A percentile compares a stretch with the other conserved stretches of the same genome.
These are phyloP conservation scores for Strobilomyces dryophilus DNA, from an alignment of 768 basidiomycete genomes.

Conservation along the genomic window DNA sequence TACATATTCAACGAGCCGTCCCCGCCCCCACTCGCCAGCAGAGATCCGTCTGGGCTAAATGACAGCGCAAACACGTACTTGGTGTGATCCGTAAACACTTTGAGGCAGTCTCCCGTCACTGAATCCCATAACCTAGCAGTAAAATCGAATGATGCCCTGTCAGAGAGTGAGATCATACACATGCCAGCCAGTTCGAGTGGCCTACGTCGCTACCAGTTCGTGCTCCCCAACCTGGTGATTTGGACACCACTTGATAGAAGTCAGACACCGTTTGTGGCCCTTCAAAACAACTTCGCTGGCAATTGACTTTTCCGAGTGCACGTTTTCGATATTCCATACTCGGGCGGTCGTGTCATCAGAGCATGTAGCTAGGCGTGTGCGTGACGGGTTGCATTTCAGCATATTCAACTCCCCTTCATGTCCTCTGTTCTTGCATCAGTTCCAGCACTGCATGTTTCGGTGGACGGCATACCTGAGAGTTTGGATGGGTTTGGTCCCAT, in stretches of 20 bases:
- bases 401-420: slow-evolving; percentile 78
- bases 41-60: slow-evolving; percentile 71
- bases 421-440: slow-evolving; percentile 42
- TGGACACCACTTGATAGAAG: slow-evolving; percentile 68
- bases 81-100: slow-evolving; percentile 67
- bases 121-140: slow-evolving; percentile 84
- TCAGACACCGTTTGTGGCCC: slow-evolving; percentile 67
- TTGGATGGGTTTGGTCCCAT: slow-evolving; percentile 49
- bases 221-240: slow-evolving; percentile 42
- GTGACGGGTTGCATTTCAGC: slow-evolving; percentile 62
- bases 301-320: slow-evolving; percentile 28
- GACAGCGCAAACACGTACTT: slow-evolving; percentile 68
- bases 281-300: slow-evolving; percentile 37
- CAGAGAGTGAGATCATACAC: slow-evolving; percentile 2
- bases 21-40: slow-evolving; percentile 72
- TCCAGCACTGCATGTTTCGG: neutral
- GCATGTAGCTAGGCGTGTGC: slow-evolving; percentile 70
- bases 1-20: slow-evolving; percentile 78
- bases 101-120: slow-evolving; percentile 68
- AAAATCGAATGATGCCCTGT: slow-evolving; percentile 74
- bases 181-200: slow-evolving; percentile 4
- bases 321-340: slow-evolving; percentile 64
- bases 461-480: slow-evolving; percentile 51
- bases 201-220: slow-evolving; percentile 71
- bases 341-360: slow-evolving; percentile 79